These are phyloP conservation scores for Penicillium lividum DNA, from an alignment of 495 filamentous ascomycete species.

Conservation along the genomic window DNA sequence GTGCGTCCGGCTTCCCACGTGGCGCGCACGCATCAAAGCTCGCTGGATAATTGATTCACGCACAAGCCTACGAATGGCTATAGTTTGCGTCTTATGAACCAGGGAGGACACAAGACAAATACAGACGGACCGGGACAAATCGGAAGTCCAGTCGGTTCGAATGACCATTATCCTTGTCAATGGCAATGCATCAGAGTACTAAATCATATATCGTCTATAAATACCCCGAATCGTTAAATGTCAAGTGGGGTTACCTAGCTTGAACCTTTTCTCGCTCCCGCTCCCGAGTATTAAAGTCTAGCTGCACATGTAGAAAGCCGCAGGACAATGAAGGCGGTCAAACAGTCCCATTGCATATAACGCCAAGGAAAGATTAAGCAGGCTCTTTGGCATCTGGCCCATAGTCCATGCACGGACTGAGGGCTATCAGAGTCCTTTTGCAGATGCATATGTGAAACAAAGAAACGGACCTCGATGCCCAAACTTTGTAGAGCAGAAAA, in stretches of 20 bases:
- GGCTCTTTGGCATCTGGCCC: slow-evolving; percentile 11
- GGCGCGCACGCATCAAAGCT: slow-evolving; percentile 12
- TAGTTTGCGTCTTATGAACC: not conserved
- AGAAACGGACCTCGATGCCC: not conserved
- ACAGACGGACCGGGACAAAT: not conserved
- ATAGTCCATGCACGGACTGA: slow-evolving; percentile 14
- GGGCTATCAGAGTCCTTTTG: slow-evolving; percentile 6
- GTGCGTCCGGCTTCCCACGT: slow-evolving; percentile 23
- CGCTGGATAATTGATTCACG: not conserved
- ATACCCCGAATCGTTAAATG: not conserved
- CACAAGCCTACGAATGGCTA: not conserved
- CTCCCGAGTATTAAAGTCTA: not conserved
- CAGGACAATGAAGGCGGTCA: not conserved
- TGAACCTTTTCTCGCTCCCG: not conserved
- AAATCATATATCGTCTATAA: not conserved
- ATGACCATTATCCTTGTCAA: not conserved
- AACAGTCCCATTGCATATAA: slow-evolving; percentile 4
- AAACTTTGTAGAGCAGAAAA: not conserved
- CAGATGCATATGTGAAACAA: slow-evolving; percentile 1
- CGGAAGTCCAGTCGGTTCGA: not conserved
- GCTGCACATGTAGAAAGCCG: not conserved
- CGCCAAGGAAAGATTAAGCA: slow-evolving; percentile 18
- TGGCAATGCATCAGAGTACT: not conserved
- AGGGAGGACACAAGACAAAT: not conserved
- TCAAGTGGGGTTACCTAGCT: not conserved